These are phyloP conservation scores for Lenzites betulinus DNA, from an alignment of 768 basidiomycete genomes.

Conservation along the genomic window DNA sequence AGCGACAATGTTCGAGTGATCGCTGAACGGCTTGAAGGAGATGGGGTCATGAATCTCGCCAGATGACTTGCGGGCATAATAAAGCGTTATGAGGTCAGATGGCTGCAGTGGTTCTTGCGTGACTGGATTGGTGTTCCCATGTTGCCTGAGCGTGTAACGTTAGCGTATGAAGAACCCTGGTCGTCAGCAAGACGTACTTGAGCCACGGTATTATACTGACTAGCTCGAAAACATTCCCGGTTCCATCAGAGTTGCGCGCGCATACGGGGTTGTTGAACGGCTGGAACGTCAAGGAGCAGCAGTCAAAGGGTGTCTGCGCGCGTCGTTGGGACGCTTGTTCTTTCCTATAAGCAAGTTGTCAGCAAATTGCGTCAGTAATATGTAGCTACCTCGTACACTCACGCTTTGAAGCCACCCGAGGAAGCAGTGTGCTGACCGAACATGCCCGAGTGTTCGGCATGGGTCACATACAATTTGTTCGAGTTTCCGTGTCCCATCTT, in stretches of 20 bases:
- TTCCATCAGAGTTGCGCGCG: slow-evolving; percentile 79
- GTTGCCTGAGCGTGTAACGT: slow-evolving; percentile 54
- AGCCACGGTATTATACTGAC: slow-evolving; percentile 95
- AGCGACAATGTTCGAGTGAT: slow-evolving; percentile 94
- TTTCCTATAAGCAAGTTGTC: slow-evolving; percentile 47
- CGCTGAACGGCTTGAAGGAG: slow-evolving; percentile 95
- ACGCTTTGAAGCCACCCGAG: slow-evolving; percentile 73
- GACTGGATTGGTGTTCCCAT: slow-evolving; percentile 77
- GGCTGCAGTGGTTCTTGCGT: slow-evolving; percentile 73
- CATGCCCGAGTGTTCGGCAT: slow-evolving; percentile 81
- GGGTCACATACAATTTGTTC: slow-evolving; percentile 86
- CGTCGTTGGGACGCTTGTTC: slow-evolving; percentile 65
- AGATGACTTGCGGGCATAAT: slow-evolving; percentile 82
- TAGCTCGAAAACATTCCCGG: slow-evolving; percentile 82
- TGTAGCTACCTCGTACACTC: slow-evolving; percentile 24
- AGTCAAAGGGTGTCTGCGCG: slow-evolving; percentile 80
- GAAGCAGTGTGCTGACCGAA: slow-evolving; percentile 79
- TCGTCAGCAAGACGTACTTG: slow-evolving; percentile 54
- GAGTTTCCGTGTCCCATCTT: slow-evolving; percentile 86
- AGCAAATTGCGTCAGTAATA: neutral
- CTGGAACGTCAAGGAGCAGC: slow-evolving; percentile 88
- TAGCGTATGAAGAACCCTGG: neutral
- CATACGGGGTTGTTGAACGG: slow-evolving; percentile 89
- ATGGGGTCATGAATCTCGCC: slow-evolving; percentile 95
- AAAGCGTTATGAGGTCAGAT: slow-evolving; percentile 73